Evolutionary conservation across 768 basidiomycete genomes (phyloP).

Genomic region (Mycena rosella): DNA sequence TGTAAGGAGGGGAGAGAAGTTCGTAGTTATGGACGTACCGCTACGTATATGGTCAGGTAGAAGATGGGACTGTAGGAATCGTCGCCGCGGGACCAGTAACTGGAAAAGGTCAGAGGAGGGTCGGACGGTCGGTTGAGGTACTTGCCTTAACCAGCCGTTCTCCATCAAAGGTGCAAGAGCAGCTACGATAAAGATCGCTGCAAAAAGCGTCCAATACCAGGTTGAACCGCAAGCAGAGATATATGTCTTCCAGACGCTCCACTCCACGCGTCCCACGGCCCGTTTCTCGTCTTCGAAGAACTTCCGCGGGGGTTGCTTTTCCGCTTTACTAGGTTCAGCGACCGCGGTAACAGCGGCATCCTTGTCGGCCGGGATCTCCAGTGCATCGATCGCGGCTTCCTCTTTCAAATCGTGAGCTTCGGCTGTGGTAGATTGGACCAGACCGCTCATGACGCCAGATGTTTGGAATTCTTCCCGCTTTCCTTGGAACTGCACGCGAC

Average conservation of each 20-base stretch:
- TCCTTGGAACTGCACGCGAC: constrained; percentile 84
- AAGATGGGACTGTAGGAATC: too few species aligned
- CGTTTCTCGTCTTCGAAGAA: neutral
- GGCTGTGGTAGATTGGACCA: constrained; percentile 69
- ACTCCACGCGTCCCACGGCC: neutral
- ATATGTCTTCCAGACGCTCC: neutral
- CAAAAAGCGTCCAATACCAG: neutral
- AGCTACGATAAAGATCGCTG: neutral
- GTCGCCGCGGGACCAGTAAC: too few species aligned
- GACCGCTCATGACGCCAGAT: constrained; percentile 73
- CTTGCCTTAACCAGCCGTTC: neutral
- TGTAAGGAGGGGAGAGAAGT: too few species aligned
- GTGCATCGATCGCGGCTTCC: constrained; percentile 43
- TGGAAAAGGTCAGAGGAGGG: too few species aligned
- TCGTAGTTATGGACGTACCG: too few species aligned
- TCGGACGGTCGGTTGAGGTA: too few species aligned
- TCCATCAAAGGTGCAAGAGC: neutral
- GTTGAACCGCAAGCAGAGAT: neutral
- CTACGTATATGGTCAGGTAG: too few species aligned
- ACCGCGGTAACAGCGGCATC: too few species aligned
- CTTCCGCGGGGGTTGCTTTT: too few species aligned
- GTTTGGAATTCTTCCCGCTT: constrained; percentile 69
- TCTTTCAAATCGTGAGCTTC: constrained; percentile 48
- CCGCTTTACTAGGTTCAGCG: too few species aligned
- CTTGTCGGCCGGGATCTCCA: neutral